Evolutionary conservation across 176 grass and related monocot genomes (phyloP).

Genomic region (Triticum dicoccoides): DNA sequence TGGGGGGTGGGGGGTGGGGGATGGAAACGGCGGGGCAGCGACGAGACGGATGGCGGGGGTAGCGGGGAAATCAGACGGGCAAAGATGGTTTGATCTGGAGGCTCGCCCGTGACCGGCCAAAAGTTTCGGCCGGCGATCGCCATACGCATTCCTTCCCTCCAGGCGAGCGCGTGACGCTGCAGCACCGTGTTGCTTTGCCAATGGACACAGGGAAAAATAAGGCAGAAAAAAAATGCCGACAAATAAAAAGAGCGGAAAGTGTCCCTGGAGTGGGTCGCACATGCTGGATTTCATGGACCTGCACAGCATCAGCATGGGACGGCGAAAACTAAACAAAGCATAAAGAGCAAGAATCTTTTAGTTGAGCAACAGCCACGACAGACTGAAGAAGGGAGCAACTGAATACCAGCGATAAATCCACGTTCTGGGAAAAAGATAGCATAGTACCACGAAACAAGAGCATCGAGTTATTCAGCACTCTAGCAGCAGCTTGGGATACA

Average conservation of each 20-base stretch:
- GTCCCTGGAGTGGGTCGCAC: neutral
- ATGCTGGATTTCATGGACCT: neutral
- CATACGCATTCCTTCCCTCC: too few species aligned
- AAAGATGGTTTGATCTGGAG: too few species aligned
- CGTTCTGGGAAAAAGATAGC: neutral
- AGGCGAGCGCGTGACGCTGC: neutral
- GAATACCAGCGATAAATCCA: neutral
- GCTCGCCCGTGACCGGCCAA: too few species aligned
- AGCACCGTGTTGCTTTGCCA: neutral
- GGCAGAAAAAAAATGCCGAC: neutral
- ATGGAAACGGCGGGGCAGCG: too few species aligned
- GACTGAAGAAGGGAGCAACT: neutral
- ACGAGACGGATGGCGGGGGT: too few species aligned
- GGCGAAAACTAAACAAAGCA: neutral
- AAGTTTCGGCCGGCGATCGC: too few species aligned
- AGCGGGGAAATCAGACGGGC: too few species aligned
- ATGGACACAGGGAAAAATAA: neutral
- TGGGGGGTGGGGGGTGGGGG: too few species aligned
- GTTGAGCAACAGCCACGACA: neutral
- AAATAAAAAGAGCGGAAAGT: neutral
- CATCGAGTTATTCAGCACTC: too few species aligned
- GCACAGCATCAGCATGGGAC: neutral
- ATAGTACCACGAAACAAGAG: neutral
- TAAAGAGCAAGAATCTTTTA: neutral
- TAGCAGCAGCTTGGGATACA: neutral